A percentile compares a stretch with the other conserved stretches of the same genome.
These are phyloP conservation scores for Tricholoma sp. DNA, from an alignment of 768 basidiomycete species.

Conservation along the genomic window DNA sequence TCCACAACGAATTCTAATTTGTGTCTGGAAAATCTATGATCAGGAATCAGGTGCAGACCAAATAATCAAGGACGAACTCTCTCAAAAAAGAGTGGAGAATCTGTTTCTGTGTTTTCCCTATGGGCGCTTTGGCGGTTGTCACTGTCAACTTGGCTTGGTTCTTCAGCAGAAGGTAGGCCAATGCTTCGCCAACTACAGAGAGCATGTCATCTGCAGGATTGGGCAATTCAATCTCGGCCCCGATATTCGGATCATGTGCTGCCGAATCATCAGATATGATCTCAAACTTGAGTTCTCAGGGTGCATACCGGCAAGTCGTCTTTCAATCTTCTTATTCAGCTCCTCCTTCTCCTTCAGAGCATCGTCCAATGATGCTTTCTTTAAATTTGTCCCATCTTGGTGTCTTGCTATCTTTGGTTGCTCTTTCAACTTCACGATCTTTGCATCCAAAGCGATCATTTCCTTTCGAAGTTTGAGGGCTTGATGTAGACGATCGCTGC, in stretches of 20 bases:
- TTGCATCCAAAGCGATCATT: not conserved
- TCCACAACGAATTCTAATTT: not conserved
- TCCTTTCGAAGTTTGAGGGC: slow-evolving; percentile 9
- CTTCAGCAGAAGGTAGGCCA: slow-evolving; percentile 3
- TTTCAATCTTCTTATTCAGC: not conserved
- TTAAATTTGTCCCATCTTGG: too few relatives aligned
- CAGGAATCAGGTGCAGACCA: not conserved
- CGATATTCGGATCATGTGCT: not conserved
- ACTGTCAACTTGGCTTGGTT: slow-evolving; percentile 1
- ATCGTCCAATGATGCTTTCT: not conserved
- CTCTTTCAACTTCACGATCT: not conserved
- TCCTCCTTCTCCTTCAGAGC: not conserved
- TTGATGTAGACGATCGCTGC: slow-evolving; percentile 1
- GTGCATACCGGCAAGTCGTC: not conserved
- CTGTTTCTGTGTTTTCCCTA: not conserved
- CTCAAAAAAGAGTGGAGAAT: not conserved
- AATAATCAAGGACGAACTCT: slow-evolving; percentile 1
- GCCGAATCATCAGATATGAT: not conserved
- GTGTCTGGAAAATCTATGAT: not conserved
- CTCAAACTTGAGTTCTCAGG: not conserved
- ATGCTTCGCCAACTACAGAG: not conserved
- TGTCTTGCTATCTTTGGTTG: not conserved
- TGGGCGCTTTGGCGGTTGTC: not conserved
- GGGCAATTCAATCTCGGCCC: not conserved
- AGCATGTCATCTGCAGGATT: not conserved